Percentiles rank a stretch among this genome's conserved stretches.
Conservation (phyloP, 1,284 basidiomycete genomes). For the Apiotrichum veenhuisii region DNA sequence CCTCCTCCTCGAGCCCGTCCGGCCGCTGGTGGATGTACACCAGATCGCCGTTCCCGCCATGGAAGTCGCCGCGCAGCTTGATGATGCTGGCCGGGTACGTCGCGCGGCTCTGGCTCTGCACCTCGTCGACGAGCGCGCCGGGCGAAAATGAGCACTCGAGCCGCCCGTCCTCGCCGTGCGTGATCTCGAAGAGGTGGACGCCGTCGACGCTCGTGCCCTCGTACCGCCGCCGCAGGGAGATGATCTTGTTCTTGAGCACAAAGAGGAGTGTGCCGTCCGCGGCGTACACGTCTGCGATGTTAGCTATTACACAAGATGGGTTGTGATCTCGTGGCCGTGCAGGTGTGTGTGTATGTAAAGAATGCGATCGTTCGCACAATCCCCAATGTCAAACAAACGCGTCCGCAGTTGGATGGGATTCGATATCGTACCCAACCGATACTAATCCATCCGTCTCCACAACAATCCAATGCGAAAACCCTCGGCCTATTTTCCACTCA, state of each 20-base stretch:
- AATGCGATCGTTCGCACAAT: too few species aligned
- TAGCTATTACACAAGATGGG: too few species aligned
- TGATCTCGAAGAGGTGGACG: constrained; percentile 31
- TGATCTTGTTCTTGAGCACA: constrained; percentile 33
- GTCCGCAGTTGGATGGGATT: constrained; percentile 20
- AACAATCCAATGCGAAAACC: too few species aligned
- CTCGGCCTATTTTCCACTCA: too few species aligned
- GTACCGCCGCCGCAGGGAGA: constrained; percentile 33
- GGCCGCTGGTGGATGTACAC: constrained; percentile 3
- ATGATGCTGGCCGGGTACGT: background rate
- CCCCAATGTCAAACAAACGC: too few species aligned
- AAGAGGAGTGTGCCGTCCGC: constrained; percentile 33
- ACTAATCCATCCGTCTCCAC: background rate
- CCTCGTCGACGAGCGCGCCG: background rate
- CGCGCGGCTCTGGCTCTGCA: background rate
- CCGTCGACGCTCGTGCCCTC: constrained; percentile 31
- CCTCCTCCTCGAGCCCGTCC: constrained; percentile 21
- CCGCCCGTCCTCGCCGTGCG: background rate
- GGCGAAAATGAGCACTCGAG: constrained; percentile 20
- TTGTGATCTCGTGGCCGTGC: too few species aligned
- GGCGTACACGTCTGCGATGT: background rate
- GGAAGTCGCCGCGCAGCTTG: constrained; percentile 36
- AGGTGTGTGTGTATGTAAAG: too few species aligned
- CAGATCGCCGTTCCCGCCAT: constrained; percentile 38
- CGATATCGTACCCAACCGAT: too few species aligned